Evolutionary conservation across 495 filamentous ascomycete species (phyloP), one percentile per base, ranked within the genome.

Genomic region (Beverwykella pulmonaria): DNA sequence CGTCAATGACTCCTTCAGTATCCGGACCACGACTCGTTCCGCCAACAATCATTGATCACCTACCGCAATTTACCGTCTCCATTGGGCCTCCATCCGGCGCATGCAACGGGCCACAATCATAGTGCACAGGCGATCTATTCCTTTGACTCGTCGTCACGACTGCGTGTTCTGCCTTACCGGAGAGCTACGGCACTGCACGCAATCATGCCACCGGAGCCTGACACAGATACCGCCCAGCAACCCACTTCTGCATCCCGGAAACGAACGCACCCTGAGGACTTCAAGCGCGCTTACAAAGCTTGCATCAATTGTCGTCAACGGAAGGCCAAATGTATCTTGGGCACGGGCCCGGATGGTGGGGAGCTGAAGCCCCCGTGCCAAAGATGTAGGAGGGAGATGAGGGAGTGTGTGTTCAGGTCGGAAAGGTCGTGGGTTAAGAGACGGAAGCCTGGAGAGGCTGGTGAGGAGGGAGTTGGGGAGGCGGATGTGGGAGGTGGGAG

Each of bases 241-340:
- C 15, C 60, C 17, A 17, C 52, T 30, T 47, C 50, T 9, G 29
- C 52, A 26, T 44, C 30, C 22, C 50, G 53, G 17, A 69, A 69
- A 41, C 53, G 67, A n/a, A 65, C 67, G n/a, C 54, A 64, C 22
- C 65, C 69, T 8, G 69, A 71, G 22, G 69, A 71, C 61, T 71
- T 71, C 36, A 67, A 71, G 56, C 69, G 69, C 23, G 69, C 69
- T n/a, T 71, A 71, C 60, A 71, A 71, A 46, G 69, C 69, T 20
- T 71, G 69, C 58, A 71, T 71, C 57, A 71, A 71, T 54, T 71
- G 69, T 41, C 53, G 69, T 20, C 55, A 68, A 29, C 32, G 69
- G 14, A 71, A 71, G 47, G 69, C 69, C 23, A 71, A 65, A 39
- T 71, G 69, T 26, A 68, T 71, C 48, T 52, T 71, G 14, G 53